phyloP scores from a whole-genome alignment of 208 protist species.

The Trypanosoma brucei region DNA sequence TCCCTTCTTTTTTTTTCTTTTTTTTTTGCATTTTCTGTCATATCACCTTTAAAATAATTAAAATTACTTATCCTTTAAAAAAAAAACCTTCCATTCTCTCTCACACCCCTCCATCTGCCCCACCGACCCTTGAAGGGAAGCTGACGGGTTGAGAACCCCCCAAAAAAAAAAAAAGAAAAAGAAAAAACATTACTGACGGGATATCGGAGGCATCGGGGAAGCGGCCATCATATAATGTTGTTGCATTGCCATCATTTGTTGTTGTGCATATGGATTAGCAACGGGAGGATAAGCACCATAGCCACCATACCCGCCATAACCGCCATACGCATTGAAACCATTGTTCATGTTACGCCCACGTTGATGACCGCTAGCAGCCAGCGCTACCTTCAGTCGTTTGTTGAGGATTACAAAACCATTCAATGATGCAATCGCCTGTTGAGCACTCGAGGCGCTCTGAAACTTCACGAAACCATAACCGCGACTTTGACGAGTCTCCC shows the following conservation, averaged over 20 bases:
- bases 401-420: slow-evolving; percentile 86
- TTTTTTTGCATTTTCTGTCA: too few relatives aligned
- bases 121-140: too few relatives aligned
- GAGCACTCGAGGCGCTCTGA: slow-evolving; percentile 55
- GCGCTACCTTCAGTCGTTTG: slow-evolving; percentile 87
- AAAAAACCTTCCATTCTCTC: too few relatives aligned
- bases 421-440: slow-evolving; percentile 71
- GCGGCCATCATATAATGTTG: slow-evolving; percentile 48
- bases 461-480: slow-evolving; percentile 92
- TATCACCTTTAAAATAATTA: too few relatives aligned
- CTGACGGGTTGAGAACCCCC: too few relatives aligned
- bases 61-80: too few relatives aligned
- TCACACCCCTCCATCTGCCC: too few relatives aligned
- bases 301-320: slow-evolving; percentile 36
- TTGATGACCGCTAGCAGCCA: slow-evolving; percentile 71
- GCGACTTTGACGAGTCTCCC: slow-evolving; percentile 75
- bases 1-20: too few relatives aligned
- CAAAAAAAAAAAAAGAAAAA: too few relatives aligned
- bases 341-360: slow-evolving; percentile 30
- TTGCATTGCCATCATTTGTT: slow-evolving; percentile 68
- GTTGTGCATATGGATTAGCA: slow-evolving; percentile 62
- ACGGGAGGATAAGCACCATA: slow-evolving; percentile 49
- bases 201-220: slow-evolving; percentile 28
- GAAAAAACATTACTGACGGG: slow-evolving; percentile 1
- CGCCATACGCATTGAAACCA: slow-evolving; percentile 27